Evolutionary conservation across 2,329 filamentous ascomycete species (phyloP).

Genomic region (Aspergillus sp.): DNA sequence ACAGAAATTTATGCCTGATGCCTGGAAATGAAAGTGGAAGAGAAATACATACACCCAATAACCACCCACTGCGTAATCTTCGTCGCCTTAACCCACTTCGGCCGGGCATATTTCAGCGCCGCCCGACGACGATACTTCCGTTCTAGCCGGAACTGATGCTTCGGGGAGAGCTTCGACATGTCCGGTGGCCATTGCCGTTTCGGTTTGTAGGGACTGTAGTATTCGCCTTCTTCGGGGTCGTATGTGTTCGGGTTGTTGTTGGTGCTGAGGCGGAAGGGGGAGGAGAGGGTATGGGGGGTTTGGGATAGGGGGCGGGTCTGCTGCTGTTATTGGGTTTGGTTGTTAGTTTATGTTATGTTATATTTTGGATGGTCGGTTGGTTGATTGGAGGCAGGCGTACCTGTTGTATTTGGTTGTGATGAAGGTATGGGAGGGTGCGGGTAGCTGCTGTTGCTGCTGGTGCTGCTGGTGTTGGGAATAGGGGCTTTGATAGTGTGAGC

Average conservation of each 20-base stretch:
- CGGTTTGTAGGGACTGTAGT: slow-evolving; percentile 60
- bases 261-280: slow-evolving; percentile 5
- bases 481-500: neutral
- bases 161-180: slow-evolving; percentile 62
- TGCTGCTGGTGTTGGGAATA: neutral
- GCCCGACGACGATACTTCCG: slow-evolving; percentile 64
- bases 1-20: too few species aligned
- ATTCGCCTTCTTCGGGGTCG: slow-evolving; percentile 11
- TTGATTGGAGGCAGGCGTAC: neutral
- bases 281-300: neutral
- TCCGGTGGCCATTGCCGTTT: slow-evolving; percentile 67
- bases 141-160: slow-evolving; percentile 69
- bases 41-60: slow-evolving; percentile 51
- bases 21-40: neutral
- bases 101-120: slow-evolving; percentile 62
- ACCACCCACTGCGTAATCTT: slow-evolving; percentile 59
- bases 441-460: too few species aligned
- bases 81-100: slow-evolving; percentile 59
- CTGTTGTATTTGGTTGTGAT: neutral
- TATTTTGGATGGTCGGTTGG: neutral
- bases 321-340: neutral
- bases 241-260: neutral
- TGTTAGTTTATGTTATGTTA: neutral
- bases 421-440: neutral
- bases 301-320: neutral